Evolutionary conservation across 306 rosid species (phyloP).

Genomic region (Medicago arabica): DNA sequence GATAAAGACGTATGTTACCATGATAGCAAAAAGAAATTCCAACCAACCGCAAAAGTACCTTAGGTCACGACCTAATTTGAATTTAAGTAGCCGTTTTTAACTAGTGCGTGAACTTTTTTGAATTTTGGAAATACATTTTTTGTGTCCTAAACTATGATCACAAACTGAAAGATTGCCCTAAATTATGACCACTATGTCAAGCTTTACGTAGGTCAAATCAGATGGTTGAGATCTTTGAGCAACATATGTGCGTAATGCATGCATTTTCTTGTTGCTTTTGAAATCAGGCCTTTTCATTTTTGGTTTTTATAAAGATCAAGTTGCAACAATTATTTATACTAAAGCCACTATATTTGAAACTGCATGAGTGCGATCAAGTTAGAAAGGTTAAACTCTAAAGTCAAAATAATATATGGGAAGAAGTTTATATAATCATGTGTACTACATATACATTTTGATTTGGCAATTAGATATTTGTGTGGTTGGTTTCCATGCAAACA

Average conservation of each 20-base stretch:
- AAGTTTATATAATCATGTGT: no score
- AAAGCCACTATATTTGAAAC: no score
- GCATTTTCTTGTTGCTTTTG: slow-evolving; percentile 30
- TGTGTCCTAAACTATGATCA: neutral
- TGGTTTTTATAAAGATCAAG: no score
- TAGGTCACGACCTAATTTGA: neutral
- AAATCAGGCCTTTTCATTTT: neutral
- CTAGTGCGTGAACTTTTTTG: slow-evolving; percentile 10
- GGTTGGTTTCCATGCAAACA: no score
- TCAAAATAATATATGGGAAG: no score
- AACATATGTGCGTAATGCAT: slow-evolving; percentile 37
- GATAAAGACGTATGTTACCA: no score
- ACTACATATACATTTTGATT: no score
- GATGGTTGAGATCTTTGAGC: slow-evolving; percentile 32
- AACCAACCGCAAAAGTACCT: neutral
- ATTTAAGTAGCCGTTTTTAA: neutral
- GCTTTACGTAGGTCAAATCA: slow-evolving; percentile 34
- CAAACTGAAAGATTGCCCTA: slow-evolving; percentile 14
- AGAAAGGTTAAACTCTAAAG: no score
- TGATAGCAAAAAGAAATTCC: no score
- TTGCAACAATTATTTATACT: no score
- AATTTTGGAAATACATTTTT: slow-evolving; percentile 4
- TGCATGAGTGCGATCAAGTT: no score
- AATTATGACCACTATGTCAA: slow-evolving; percentile 26
- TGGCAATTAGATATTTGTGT: no score